Base-by-base conservation (phyloP, 1,139 yeast genomes). In the Meyerozyma elateridarum region DNA sequence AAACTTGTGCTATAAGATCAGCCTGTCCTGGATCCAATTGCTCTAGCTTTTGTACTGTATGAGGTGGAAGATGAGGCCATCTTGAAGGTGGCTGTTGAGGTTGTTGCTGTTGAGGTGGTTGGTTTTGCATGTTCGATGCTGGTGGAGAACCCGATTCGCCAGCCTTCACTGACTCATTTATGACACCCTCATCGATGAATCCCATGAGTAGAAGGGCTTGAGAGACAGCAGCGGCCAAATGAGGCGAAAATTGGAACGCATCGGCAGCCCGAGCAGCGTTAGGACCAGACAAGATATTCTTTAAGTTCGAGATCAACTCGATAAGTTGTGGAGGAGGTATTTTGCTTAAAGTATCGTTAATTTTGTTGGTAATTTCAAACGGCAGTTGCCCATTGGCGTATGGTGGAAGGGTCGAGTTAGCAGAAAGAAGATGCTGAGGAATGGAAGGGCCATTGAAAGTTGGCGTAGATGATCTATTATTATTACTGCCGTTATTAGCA, bases 121-220 rank as follows among this genome's bases (percentile, higher is more conserved):
- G 28, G 31, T 18, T 43, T 42, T 3, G 44, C 41, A 7, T 45
- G 39, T 25, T 24, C 55, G 58, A 4, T 4, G 70, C 65, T 28
- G 59, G 52, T 3, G 52, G 45, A 2, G 59, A 28, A 1, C 59
- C 13, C 9, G 17, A 17, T 8, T 24, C 18, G 4, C 18, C 61
- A 4, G 59, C 45, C 27, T 59, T 60, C 61, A 62, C 62, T 14
- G 72, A 56, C 37, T 66, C 73, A 22, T 69, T 64, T 17, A 82
- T 76, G 13, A 79, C 81, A 25, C 76, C 79, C 25, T 70, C 65
- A 50, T 81, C 84, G 20, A 82, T 74, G 31, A 82, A 66, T 1
- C 91, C 93, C 89, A 82, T 81, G 30, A 80, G 62, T n/a, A 82
- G 54, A 39, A 83, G 61, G 3, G 87, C 84, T 51, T 83, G 91